These are phyloP conservation scores for Leucocoprinus sp. DNA, from an alignment of 768 basidiomycete genomes.

Conservation along the genomic window DNA sequence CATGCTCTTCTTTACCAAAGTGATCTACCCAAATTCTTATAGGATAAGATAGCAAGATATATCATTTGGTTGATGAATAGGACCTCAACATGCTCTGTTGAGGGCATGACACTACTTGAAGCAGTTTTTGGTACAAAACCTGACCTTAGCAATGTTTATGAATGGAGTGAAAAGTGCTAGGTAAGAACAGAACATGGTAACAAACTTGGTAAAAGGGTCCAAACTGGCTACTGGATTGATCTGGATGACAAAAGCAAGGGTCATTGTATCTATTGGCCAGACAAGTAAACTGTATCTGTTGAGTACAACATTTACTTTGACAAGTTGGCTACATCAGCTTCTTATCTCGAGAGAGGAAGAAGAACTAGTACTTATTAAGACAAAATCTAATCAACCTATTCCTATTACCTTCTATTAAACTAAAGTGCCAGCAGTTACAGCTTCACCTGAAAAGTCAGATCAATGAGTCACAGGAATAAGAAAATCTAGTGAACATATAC, in stretches of 20 bases:
- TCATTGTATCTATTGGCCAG: conserved; percentile 25
- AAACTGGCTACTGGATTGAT: conserved; percentile 27
- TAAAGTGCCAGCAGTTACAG: too few species aligned
- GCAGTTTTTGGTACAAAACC: conserved; percentile 17
- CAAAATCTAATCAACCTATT: conserved; percentile 12
- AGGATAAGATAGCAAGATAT: conserved; percentile 27
- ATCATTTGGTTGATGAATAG: conserved; percentile 27
- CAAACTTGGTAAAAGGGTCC: conserved; percentile 14
- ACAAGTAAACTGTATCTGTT: conserved; percentile 17
- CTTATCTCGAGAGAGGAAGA: conserved; percentile 3
- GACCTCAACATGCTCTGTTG: conserved; percentile 18
- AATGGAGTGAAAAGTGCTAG: conserved; percentile 27
- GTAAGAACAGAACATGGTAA: conserved; percentile 13
- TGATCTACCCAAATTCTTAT: conserved; percentile 25
- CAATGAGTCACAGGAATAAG: too few species aligned
- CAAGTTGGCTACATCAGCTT: too few species aligned
- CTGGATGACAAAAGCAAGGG: conserved; percentile 21
- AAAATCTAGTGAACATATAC: too few species aligned
- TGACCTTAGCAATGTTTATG: conserved; percentile 16
- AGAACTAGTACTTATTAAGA: conserved; percentile 9
- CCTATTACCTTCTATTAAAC: too few species aligned
- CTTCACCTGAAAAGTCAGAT: too few species aligned
- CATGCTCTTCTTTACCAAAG: conserved; percentile 23
- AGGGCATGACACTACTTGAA: conserved; percentile 19
- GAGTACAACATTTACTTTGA: conserved; percentile 20